Percentiles rank a stretch among this genome's conserved stretches.
Evolutionary conservation across 2,329 filamentous ascomycete genomes (phyloP).

Genomic region (Juglanconis sp.): DNA sequence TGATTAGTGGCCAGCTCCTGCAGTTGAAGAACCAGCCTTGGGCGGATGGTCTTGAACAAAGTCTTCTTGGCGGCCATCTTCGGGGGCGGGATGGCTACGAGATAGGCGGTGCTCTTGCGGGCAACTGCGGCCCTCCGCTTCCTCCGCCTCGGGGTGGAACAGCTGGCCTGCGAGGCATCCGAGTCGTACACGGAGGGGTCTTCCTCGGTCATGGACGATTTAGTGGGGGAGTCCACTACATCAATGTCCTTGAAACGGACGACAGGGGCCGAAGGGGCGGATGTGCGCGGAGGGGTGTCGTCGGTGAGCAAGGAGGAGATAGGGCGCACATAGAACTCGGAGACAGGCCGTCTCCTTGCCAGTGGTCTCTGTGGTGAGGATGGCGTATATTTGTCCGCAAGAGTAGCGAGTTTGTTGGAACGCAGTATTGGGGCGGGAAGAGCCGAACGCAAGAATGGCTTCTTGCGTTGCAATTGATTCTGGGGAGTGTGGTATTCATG

Average conservation of each 20-base stretch:
- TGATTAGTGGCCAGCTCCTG: constrained; percentile 58
- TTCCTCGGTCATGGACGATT: constrained; percentile 42
- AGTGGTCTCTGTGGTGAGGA: constrained; percentile 4
- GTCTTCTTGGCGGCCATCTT: constrained; percentile 58
- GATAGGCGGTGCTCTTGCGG: constrained; percentile 60
- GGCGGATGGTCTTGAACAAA: constrained; percentile 63
- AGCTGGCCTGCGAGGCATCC: constrained; percentile 28
- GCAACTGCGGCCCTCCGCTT: constrained; percentile 42
- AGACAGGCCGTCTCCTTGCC: constrained; percentile 8
- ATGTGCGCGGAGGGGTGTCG: constrained; percentile 8
- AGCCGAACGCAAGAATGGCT: constrained; percentile 42
- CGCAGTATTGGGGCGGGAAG: constrained; percentile 34
- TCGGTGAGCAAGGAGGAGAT: constrained; percentile 36
- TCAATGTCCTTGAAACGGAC: constrained; percentile 45
- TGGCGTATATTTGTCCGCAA: not conserved
- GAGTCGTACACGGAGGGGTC: constrained; percentile 39
- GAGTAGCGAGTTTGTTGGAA: constrained; percentile 20
- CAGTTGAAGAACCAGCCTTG: constrained; percentile 68
- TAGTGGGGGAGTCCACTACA: constrained; percentile 21
- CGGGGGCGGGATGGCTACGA: constrained; percentile 66
- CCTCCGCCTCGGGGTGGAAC: constrained; percentile 19
- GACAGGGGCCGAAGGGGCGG: constrained; percentile 25
- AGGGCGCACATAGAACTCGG: constrained; percentile 25
- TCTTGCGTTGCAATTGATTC: constrained; percentile 31
- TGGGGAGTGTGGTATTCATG: constrained; percentile 51